Evolutionary conservation across 1,139 yeast genomes (phyloP).

Genomic region (Geotrichum klebahnii): DNA sequence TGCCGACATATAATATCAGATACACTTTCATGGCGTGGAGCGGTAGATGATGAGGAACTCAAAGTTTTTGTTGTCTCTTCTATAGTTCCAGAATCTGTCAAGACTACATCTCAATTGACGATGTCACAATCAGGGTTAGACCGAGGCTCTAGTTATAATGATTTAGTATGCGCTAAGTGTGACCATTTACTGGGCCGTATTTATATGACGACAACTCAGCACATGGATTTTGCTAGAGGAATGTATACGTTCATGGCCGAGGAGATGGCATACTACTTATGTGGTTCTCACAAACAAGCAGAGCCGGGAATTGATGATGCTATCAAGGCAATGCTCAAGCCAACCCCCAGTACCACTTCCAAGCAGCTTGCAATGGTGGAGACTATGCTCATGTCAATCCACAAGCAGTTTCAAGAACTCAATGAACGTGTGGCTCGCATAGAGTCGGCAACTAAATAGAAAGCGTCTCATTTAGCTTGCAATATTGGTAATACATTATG

Average conservation of each 20-base stretch:
- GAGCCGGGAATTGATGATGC: constrained; percentile 8
- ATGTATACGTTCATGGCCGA: constrained; percentile 12
- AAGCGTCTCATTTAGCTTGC: too few species aligned
- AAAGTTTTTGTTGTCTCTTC: constrained; percentile 13
- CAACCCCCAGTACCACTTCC: constrained; percentile 12
- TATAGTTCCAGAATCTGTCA: constrained; percentile 17
- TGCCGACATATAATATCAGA: constrained; percentile 18
- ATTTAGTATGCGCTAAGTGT: constrained; percentile 14
- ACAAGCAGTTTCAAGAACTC: constrained; percentile 5
- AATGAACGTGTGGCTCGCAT: neutral
- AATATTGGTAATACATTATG: too few species aligned
- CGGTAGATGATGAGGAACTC: constrained; percentile 14
- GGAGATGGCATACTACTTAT: constrained; percentile 14
- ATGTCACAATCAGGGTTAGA: constrained; percentile 9
- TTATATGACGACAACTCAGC: constrained; percentile 17
- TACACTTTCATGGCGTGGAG: constrained; percentile 16
- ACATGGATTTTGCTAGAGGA: constrained; percentile 20
- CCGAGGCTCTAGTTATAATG: constrained; percentile 15
- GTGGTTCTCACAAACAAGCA: constrained; percentile 3
- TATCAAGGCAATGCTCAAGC: constrained; percentile 12
- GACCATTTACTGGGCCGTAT: constrained; percentile 10
- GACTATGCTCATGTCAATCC: constrained; percentile 13
- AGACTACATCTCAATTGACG: neutral
- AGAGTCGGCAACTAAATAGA: too few species aligned
- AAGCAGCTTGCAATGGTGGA: constrained; percentile 20